Evolutionary conservation across 805 yeast species (phyloP).

Genomic region (Candida vaughaniae): DNA sequence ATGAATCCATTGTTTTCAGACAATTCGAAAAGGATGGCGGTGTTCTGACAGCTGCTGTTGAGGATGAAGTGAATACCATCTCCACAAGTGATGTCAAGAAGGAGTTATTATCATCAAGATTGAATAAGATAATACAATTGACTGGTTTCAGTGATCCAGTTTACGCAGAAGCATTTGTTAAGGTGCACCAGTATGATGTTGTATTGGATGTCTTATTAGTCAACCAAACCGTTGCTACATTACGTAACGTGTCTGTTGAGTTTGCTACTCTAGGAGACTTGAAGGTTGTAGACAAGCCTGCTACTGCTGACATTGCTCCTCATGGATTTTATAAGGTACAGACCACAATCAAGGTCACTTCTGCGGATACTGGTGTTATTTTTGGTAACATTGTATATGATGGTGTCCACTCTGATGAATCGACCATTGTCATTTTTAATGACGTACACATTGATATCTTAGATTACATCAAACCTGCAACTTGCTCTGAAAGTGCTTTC

Average conservation of each 20-base stretch:
- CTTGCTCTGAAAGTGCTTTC: conserved; percentile 83
- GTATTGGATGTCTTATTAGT: conserved; percentile 90
- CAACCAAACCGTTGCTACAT: conserved; percentile 88
- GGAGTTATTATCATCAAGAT: conserved; percentile 69
- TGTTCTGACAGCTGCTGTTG: conserved; percentile 22
- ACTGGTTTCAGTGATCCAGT: conserved; percentile 99
- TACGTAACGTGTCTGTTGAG: conserved; percentile 89
- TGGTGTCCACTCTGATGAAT: conserved; percentile 90
- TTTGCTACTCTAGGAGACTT: conserved; percentile 95
- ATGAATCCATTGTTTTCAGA: conserved; percentile 75
- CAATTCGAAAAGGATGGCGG: conserved; percentile 55
- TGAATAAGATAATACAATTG: conserved; percentile 84
- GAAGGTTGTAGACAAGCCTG: conserved; percentile 89
- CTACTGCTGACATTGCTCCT: conserved; percentile 90
- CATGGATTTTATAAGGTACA: conserved; percentile 92
- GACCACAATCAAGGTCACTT: conserved; percentile 87
- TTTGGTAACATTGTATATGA: conserved; percentile 97
- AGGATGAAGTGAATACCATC: conserved; percentile 61
- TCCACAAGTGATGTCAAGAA: conserved; percentile 46
- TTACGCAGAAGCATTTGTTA: conserved; percentile 94
- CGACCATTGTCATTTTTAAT: conserved; percentile 84
- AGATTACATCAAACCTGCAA: conserved; percentile 97
- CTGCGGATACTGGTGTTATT: conserved; percentile 97
- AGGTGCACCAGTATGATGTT: conserved; percentile 95
- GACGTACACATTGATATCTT: conserved; percentile 95